Conservation (phyloP, 2,329 filamentous ascomycete species). For the Coleophoma crateriformis region DNA sequence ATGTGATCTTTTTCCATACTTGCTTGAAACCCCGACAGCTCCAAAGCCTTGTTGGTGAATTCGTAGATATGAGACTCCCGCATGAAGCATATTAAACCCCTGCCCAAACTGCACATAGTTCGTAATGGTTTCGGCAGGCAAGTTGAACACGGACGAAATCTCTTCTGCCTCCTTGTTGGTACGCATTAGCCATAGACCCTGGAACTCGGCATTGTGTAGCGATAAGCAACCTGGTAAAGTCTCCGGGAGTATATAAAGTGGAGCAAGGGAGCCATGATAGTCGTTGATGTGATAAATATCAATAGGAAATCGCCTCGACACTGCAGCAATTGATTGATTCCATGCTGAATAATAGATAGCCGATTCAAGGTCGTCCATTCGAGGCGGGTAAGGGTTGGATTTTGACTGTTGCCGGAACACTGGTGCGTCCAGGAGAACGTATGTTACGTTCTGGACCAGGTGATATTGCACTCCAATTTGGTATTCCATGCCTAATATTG, state of each 20-base stretch:
- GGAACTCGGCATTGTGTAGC: constrained; percentile 61
- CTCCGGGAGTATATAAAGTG: constrained; percentile 56
- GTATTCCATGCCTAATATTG: not conserved
- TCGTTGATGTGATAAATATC: constrained; percentile 57
- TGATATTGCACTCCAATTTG: not conserved
- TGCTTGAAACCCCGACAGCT: constrained; percentile 61
- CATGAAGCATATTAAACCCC: not conserved
- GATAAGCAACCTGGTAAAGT: constrained; percentile 56
- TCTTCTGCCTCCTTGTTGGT: not conserved
- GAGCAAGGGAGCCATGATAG: constrained; percentile 57
- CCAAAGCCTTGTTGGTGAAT: constrained; percentile 59
- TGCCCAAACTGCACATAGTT: not conserved
- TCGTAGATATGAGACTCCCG: not conserved
- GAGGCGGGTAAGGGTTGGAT: not conserved
- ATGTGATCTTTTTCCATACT: not conserved
- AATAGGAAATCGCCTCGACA: not conserved
- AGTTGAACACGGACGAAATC: not conserved
- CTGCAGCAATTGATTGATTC: not conserved
- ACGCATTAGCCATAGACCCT: not conserved
- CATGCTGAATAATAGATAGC: not conserved
- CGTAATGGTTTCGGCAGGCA: not conserved
- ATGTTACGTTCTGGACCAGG: not conserved
- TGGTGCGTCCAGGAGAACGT: not conserved
- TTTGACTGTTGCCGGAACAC: not conserved
- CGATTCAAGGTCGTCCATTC: not conserved